Base-by-base conservation (phyloP, 78 protist genomes). In the Emiliania huxleyi region DNA sequence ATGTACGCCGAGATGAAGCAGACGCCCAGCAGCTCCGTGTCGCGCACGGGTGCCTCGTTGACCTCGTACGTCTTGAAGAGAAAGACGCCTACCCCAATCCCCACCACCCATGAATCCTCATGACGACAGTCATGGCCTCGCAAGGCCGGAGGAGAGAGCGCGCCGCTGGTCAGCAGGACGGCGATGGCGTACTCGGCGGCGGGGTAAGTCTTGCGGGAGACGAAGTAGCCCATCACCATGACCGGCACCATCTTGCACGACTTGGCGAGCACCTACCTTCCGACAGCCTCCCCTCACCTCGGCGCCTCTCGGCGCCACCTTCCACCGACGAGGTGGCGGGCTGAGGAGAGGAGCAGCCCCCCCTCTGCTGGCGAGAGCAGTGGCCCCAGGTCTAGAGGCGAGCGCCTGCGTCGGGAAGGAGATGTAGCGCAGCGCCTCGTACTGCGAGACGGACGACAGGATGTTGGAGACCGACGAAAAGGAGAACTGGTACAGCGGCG, bases 331-430 rank as follows among this genome's bases (percentile, higher is more conserved):
- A n/a, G n/a, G n/a, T n/a, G n/a, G n/a, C n/a, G n/a, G n/a, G n/a
- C n/a, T n/a, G n/a, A n/a, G n/a, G n/a, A n/a, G n/a, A n/a, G n/a
- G n/a, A n/a, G n/a, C n/a, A n/a, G n/a, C n/a, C n/a, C n/a, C n/a
- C n/a, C n/a, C n/a, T n/a, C n/a, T n/a, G n/a, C n/a, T n/a, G n/a
- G n/a, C n/a, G n/a, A n/a, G n/a, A n/a, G n/a, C n/a, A n/a, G n/a
- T n/a, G n/a, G n/a, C n/a, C n/a, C n/a, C n/a, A n/a, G n/a, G n/a
- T n/a, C n/a, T n/a, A n/a, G n/a, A n/a, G n/a, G n/a, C n/a, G n/a
- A n/a, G n/a, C n/a, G n/a, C 96, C 40, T 93, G 95, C 52, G 96
- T 94, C 43, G 96, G 96, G 75, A 93, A 95, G 38, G 45, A 46
- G 52, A 91, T 40, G 46, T 33, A 87, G 35, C 15, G 18, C 44